Conservation (phyloP, 1,284 basidiomycete species). For the Ceratobasidium sp. region DNA sequence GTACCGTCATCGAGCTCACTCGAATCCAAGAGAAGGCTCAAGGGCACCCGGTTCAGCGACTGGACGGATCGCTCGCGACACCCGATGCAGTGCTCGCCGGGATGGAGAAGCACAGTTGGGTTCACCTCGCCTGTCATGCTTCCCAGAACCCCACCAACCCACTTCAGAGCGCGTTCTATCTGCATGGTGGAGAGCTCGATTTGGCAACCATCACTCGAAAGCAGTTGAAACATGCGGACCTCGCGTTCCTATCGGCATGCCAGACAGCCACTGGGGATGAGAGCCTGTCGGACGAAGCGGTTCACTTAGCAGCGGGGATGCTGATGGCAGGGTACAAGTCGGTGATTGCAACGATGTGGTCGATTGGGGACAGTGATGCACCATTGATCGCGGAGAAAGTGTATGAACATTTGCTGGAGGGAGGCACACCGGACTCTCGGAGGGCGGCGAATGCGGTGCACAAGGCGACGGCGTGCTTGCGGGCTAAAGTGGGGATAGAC, state of each 20-base stretch:
- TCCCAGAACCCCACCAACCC: not conserved
- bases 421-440: not conserved
- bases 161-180: not conserved
- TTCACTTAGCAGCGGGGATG: constrained; percentile 40
- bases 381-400: constrained; percentile 20
- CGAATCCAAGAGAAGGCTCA: not conserved
- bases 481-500: not conserved
- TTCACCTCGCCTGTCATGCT: not conserved
- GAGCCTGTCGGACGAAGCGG: constrained; percentile 11
- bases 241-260: constrained; percentile 36
- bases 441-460: not conserved
- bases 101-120: not conserved
- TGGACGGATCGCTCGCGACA: constrained; percentile 15
- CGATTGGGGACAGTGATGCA: constrained; percentile 6
- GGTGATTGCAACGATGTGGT: constrained; percentile 33
- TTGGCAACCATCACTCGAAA: not conserved
- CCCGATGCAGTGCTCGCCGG: not conserved
- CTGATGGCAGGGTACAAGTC: constrained; percentile 21
- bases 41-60: not conserved
- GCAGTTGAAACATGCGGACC: not conserved
- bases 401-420: constrained; percentile 2
- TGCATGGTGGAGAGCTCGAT: not conserved
- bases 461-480: not conserved
- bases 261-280: constrained; percentile 29
- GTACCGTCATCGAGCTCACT: constrained; percentile 5